Conservation (phyloP, 129 eudicot genomes). For the Dittrichia graveolens region DNA sequence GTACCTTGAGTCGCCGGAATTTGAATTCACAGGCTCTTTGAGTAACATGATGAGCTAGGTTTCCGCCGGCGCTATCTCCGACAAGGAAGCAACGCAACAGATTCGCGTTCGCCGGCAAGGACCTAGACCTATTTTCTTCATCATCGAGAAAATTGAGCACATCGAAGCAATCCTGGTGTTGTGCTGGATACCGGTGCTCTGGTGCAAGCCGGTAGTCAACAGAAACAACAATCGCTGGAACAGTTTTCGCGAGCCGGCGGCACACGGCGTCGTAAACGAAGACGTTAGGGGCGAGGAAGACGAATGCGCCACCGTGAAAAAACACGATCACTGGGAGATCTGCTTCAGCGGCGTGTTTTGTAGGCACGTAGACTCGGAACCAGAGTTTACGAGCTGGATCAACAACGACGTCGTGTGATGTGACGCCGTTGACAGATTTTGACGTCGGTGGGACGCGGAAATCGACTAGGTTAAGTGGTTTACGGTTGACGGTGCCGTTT, state of each 20-base stretch:
- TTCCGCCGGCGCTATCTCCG: conserved; percentile 42
- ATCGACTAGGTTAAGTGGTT: conserved; percentile 28
- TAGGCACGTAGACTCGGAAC: conserved; percentile 28
- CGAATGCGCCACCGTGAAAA: conserved; percentile 41
- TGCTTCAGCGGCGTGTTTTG: not conserved
- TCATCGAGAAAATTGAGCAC: conserved; percentile 30
- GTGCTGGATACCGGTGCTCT: conserved; percentile 36
- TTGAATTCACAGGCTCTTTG: conserved; percentile 30
- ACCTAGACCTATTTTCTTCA: conserved; percentile 14
- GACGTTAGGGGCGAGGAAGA: conserved; percentile 19
- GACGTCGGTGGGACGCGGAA: conserved; percentile 15
- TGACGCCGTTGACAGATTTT: conserved; percentile 24
- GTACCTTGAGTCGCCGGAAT: conserved; percentile 28
- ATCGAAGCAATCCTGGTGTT: conserved; percentile 35
- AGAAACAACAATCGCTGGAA: conserved; percentile 31
- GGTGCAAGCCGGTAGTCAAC: conserved; percentile 34
- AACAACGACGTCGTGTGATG: conserved; percentile 29
- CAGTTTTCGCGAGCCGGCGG: conserved; percentile 30
- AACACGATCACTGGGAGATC: conserved; percentile 35
- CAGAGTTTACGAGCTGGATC: conserved; percentile 27
- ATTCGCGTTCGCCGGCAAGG: conserved; percentile 34
- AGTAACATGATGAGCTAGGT: conserved; percentile 36
- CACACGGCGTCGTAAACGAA: conserved; percentile 25
- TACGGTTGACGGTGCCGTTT: conserved; percentile 56
- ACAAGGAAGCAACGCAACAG: conserved; percentile 24